Evolutionary conservation across 106 monocot genomes (phyloP).

Genomic region (Apostasia shenzhenica): DNA sequence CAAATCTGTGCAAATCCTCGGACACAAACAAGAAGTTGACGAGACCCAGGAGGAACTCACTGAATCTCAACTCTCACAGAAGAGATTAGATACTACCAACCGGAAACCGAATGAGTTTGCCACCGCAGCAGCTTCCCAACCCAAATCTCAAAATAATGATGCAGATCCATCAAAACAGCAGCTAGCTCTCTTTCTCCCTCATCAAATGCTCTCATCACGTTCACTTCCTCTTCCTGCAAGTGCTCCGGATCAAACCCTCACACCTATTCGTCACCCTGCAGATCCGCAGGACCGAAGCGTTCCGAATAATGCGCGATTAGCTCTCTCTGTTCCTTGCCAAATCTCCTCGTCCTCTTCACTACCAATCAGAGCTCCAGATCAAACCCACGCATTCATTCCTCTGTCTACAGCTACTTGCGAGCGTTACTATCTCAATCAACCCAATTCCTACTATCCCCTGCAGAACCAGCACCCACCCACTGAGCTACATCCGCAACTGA

Average conservation of each 20-base stretch:
- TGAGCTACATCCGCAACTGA: slow-evolving; percentile 41
- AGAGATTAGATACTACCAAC: slow-evolving; percentile 32
- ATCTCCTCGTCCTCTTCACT: no score
- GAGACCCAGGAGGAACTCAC: slow-evolving; percentile 84
- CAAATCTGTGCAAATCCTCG: slow-evolving; percentile 82
- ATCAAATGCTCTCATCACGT: slow-evolving; percentile 14
- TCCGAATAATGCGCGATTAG: no score
- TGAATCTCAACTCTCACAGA: slow-evolving; percentile 58
- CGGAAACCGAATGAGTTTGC: slow-evolving; percentile 23
- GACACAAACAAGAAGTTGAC: slow-evolving; percentile 89
- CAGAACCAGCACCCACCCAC: slow-evolving; percentile 33
- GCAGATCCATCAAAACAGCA: slow-evolving; percentile 48
- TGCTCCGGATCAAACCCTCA: slow-evolving; percentile 23
- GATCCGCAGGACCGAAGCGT: neutral
- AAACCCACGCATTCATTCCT: slow-evolving; percentile 14
- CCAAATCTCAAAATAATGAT: slow-evolving; percentile 27
- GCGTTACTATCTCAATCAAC: slow-evolving; percentile 31
- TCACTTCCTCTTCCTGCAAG: neutral
- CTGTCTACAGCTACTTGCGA: slow-evolving; percentile 26
- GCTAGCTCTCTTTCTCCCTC: slow-evolving; percentile 60
- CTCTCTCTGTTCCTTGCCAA: no score
- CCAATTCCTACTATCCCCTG: slow-evolving; percentile 28
- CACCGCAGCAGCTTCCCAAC: slow-evolving; percentile 34
- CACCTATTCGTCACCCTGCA: slow-evolving; percentile 9
- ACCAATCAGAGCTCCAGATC: slow-evolving; percentile 14